Conservation (phyloP, 2,329 filamentous ascomycete species). For the Colletotrichum euphorbiae region DNA sequence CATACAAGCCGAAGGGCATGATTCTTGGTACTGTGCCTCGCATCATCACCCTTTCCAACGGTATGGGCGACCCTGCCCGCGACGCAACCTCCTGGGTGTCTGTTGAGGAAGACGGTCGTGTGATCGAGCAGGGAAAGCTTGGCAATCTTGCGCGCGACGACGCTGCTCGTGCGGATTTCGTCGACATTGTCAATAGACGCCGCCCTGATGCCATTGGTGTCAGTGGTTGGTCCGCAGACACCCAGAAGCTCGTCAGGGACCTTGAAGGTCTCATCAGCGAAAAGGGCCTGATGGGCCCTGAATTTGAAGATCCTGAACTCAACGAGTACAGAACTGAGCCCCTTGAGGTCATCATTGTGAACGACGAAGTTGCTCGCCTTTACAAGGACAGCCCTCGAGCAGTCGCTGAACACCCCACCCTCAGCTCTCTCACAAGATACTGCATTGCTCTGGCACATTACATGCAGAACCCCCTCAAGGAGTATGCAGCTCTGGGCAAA, state of each 20-base stretch:
- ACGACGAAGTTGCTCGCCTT: slow-evolving; percentile 95
- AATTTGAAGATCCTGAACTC: slow-evolving; percentile 84
- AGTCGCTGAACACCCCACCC: slow-evolving; percentile 81
- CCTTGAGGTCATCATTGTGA: slow-evolving; percentile 90
- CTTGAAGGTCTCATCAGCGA: slow-evolving; percentile 82
- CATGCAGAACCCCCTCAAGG: slow-evolving; percentile 94
- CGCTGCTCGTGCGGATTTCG: slow-evolving; percentile 75
- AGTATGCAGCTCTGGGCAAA: slow-evolving; percentile 92
- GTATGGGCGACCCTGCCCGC: slow-evolving; percentile 76
- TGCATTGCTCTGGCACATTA: slow-evolving; percentile 91
- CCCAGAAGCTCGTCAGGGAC: slow-evolving; percentile 84
- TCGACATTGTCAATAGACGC: slow-evolving; percentile 81
- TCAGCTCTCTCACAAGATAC: slow-evolving; percentile 84
- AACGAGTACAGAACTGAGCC: slow-evolving; percentile 81
- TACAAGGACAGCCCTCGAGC: slow-evolving; percentile 92
- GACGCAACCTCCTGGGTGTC: slow-evolving; percentile 93
- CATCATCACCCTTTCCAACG: slow-evolving; percentile 88
- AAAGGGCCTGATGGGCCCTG: slow-evolving; percentile 80
- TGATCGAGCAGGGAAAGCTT: slow-evolving; percentile 90
- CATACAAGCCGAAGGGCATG: slow-evolving; percentile 95
- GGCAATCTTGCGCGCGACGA: slow-evolving; percentile 80
- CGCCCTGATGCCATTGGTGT: slow-evolving; percentile 92
- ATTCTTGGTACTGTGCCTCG: slow-evolving; percentile 88
- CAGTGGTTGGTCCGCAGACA: slow-evolving; percentile 89
- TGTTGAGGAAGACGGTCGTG: slow-evolving; percentile 91